Evolutionary conservation across 2,329 filamentous ascomycete genomes (phyloP), one percentile per base, ranked within the genome.

Genomic region (Helotiales sp.): DNA sequence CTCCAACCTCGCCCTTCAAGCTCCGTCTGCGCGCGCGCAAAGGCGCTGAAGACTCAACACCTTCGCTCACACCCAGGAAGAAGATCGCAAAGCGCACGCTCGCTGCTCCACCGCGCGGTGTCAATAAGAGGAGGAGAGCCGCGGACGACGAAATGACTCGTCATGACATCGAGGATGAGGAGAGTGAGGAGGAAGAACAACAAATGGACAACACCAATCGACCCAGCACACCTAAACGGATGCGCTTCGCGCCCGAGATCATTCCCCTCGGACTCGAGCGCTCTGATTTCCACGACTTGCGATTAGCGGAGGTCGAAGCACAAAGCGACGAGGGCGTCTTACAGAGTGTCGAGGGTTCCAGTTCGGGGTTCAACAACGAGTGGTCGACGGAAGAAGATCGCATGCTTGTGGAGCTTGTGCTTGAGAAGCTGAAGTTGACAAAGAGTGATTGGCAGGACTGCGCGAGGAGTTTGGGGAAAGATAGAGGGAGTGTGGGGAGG

Each of bases 391-490:
- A 90, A 70, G 87, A 91, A 69, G 88, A 91, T 76, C 82, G 87
- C 65, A 81, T 89, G 65, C 81, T 91, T 1, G 86, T 91, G n/a
- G 87, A 90, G 78, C 82, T 91, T 20, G 87, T 91, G 45, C 80
- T 91, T 6, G 87, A 89, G 75, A 90, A 90, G 80, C 81, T 91
- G 64, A 86, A 85, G 78, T 81, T 91, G 24, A 85, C 84, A 72
- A 89, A 87, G 78, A 82, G 83, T 60, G 87, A 91, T 66, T 90
- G 88, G 88, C 86, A 89, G 67, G 88, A 91, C 75, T 90, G 88
- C 76, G 88, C 88, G 50, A 82, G 87, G 67, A 87, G 82, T 71
- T 80, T 91, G 7, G 88, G 88, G 69, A 87, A 85, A 73, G 87
- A 89, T 77, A 81, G 85, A 61, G 80, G 82, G 66, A 85, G 82